Conservation (phyloP, 1,284 basidiomycete genomes). For the Leccinum pachyderme region DNA sequence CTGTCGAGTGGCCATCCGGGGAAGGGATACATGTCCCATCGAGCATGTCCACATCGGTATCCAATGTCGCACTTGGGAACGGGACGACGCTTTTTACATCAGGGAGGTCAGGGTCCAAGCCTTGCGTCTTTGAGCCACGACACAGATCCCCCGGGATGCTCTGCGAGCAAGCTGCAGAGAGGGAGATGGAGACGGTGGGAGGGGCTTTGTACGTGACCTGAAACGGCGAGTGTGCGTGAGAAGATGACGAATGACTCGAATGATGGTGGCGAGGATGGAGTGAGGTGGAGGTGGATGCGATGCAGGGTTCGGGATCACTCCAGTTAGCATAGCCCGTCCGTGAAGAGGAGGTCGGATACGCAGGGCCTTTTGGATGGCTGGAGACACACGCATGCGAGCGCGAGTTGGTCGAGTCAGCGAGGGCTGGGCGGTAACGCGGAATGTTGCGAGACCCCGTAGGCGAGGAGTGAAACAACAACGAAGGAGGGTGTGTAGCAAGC, state of each 20-base stretch:
- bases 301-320: slow-evolving; percentile 2
- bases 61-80: slow-evolving; percentile 22
- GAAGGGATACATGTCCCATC: slow-evolving; percentile 23
- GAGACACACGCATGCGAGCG: slow-evolving; percentile 4
- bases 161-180: slow-evolving; percentile 32
- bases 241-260: neutral
- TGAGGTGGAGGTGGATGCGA: neutral
- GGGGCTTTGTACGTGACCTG: slow-evolving; percentile 27
- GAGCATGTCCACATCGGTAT: slow-evolving; percentile 29
- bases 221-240: slow-evolving; percentile 18
- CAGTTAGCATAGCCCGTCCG: slow-evolving; percentile 15
- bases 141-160: neutral
- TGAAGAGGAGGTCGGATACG: slow-evolving; percentile 19
- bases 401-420: slow-evolving; percentile 27
- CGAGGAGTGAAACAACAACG: slow-evolving; percentile 3
- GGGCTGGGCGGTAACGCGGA: slow-evolving; percentile 16
- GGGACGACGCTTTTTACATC: slow-evolving; percentile 34
- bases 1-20: neutral
- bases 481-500: slow-evolving; percentile 16
- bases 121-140: slow-evolving; percentile 6
- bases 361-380: slow-evolving; percentile 10
- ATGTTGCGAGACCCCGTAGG: neutral
- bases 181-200: slow-evolving; percentile 31
- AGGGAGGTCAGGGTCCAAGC: slow-evolving; percentile 24
- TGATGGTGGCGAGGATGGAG: slow-evolving; percentile 10